Base-by-base conservation (phyloP, 1,284 basidiomycete species). In the Lignosus rhinocerotis region DNA sequence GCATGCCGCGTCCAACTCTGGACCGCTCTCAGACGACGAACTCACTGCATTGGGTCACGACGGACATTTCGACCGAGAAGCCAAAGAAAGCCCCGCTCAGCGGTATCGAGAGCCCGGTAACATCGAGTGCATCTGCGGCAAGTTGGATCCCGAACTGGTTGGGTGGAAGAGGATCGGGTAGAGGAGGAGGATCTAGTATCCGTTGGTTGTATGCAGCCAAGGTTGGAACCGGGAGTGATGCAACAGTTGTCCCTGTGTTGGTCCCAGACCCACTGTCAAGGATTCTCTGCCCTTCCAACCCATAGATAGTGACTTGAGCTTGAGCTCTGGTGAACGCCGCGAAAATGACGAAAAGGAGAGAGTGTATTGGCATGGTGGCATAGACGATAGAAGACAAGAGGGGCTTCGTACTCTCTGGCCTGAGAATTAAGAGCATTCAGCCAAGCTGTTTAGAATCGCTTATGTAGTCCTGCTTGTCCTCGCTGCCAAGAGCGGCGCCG, bases 41-140 rank as follows among this genome's bases (percentile, higher is more conserved):
- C 85, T 72, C 70, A 86, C 85, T 72, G 53, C 88, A 75, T 74
- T 84, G 81, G 57, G 81, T 81, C 1, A 81, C 82, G 14, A 91
- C 85, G 25, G 86, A 88, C 77, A 90, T 80, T 71, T 91, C 89
- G 52, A 92, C 77, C 1, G 85, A 87, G 65, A 90, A 88, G 0
- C 89, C 88, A 53, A 84, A 76, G 66, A 90, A 90, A 36, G 82
- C 79, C 10, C 86, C 87, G 53, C 74, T 74, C 60, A 84, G 82
- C 3, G 75, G 73, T 42, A 87, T 86, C 1, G 81, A 84, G 5
- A 82, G 70, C 0, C 76, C 78, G n/a, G 44, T 51, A 60, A 51
- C 67, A 64, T 44, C 64, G 34, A 19, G 53, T 42, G 52, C 59
- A 10, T 72, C 59, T 39, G 65, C 59, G 6, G 74, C 55, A 3